Conservation (phyloP, 2,329 filamentous ascomycete species). For the Clarireedia homoeocarpa region DNA sequence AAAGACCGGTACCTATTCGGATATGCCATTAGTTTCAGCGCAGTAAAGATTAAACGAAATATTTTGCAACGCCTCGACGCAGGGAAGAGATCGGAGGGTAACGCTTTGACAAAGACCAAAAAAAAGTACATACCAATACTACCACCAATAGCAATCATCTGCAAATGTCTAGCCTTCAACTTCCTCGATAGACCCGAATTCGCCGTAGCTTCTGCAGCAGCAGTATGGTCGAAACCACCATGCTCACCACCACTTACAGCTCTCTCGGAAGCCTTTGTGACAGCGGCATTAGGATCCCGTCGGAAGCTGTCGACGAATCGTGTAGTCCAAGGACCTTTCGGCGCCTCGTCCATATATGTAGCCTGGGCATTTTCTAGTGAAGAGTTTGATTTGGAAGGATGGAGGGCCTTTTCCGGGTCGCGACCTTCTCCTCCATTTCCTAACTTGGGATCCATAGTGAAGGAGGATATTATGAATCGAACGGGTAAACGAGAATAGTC, state of each 20-base stretch:
- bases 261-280: constrained; percentile 28
- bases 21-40: constrained; percentile 36
- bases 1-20: constrained; percentile 44
- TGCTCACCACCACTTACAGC: neutral
- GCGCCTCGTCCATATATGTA: neutral
- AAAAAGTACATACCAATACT: constrained; percentile 16
- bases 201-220: constrained; percentile 54
- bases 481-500: no score
- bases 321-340: constrained; percentile 15
- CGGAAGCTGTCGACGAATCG: constrained; percentile 26
- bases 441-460: no score
- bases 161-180: constrained; percentile 45
- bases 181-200: constrained; percentile 61
- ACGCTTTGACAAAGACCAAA: neutral
- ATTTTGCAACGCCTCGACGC: no score
- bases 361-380: no score
- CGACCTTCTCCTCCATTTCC: no score
- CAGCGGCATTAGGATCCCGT: constrained; percentile 36
- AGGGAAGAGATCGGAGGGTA: neutral
- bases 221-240: constrained; percentile 52
- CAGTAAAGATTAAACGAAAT: no score
- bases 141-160: constrained; percentile 47
- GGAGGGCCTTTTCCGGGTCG: constrained; percentile 1
- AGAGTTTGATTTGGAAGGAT: neutral
- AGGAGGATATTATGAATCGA: no score